A percentile compares a stretch with the other conserved stretches of the same genome.
Evolutionary conservation across 192 early-diverging fungal species (phyloP).

Genomic region (Phycomyces blakesleeanus): DNA sequence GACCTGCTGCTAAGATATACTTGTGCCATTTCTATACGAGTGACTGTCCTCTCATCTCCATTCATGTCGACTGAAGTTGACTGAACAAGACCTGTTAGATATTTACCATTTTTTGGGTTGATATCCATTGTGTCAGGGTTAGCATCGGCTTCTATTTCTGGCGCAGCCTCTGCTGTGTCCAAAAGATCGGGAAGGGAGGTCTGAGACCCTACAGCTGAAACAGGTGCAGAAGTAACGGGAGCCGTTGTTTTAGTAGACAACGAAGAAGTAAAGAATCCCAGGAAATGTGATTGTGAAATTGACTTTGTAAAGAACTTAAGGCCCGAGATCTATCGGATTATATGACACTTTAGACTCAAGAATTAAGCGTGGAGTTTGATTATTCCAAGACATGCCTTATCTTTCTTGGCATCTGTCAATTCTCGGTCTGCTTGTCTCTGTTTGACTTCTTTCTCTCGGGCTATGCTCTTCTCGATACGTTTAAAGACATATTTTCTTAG

Average conservation of each 20-base stretch:
- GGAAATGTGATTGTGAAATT: slow-evolving; percentile 24
- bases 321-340: neutral
- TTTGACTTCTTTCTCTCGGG: slow-evolving; percentile 6
- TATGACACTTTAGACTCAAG: too few species aligned
- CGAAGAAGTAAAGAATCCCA: slow-evolving; percentile 19
- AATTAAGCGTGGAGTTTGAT: too few species aligned
- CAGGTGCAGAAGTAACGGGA: neutral
- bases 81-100: slow-evolving; percentile 29
- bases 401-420: slow-evolving; percentile 8
- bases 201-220: neutral
- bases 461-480: slow-evolving; percentile 10
- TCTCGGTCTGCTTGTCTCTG: slow-evolving; percentile 1
- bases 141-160: neutral
- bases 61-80: slow-evolving; percentile 12
- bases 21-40: slow-evolving; percentile 22
- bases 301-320: slow-evolving; percentile 24
- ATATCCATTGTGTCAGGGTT: neutral
- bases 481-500: slow-evolving; percentile 28
- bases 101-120: slow-evolving; percentile 17
- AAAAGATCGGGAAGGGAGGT: neutral
- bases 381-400: slow-evolving; percentile 2
- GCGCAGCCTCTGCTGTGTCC: neutral
- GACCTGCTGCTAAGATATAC: slow-evolving; percentile 24
- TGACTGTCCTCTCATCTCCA: slow-evolving; percentile 19
- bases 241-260: slow-evolving; percentile 5